phyloP scores from a whole-genome alignment of 2,329 filamentous ascomycete genomes.

The Aspergillus intermedius region DNA sequence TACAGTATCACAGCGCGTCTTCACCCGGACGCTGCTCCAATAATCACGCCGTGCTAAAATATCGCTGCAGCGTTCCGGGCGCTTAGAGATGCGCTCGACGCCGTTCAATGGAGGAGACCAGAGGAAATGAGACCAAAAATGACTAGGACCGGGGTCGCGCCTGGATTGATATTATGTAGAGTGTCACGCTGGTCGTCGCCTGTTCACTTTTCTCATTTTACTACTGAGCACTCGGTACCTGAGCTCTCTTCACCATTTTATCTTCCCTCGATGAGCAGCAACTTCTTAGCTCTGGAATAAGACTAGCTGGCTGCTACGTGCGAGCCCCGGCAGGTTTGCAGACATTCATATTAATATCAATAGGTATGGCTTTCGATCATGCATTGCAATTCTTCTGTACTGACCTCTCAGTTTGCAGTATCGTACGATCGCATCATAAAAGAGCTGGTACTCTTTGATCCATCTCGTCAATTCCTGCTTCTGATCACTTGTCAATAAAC shows the following conservation, averaged over 20 bases:
- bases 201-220: background rate
- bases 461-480: slow-evolving; percentile 2
- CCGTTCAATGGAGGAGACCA: background rate
- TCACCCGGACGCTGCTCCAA: slow-evolving; percentile 8
- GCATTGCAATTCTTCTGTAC: background rate
- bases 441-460: slow-evolving; percentile 33
- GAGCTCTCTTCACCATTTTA: background rate
- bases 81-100: slow-evolving; percentile 18
- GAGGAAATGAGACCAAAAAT: background rate
- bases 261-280: background rate
- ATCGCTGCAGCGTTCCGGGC: slow-evolving; percentile 20
- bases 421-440: background rate
- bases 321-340: background rate
- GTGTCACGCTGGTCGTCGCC: background rate
- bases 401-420: background rate
- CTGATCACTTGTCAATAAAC: background rate
- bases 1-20: slow-evolving; percentile 3
- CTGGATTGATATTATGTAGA: background rate
- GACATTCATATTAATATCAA: no score
- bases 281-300: background rate
- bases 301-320: background rate
- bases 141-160: background rate
- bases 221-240: background rate
- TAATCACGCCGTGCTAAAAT: slow-evolving; percentile 7
- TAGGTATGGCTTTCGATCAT: background rate